phyloP scores from a whole-genome alignment of 2,329 filamentous ascomycete genomes.

The Colletotrichum nymphaeae region DNA sequence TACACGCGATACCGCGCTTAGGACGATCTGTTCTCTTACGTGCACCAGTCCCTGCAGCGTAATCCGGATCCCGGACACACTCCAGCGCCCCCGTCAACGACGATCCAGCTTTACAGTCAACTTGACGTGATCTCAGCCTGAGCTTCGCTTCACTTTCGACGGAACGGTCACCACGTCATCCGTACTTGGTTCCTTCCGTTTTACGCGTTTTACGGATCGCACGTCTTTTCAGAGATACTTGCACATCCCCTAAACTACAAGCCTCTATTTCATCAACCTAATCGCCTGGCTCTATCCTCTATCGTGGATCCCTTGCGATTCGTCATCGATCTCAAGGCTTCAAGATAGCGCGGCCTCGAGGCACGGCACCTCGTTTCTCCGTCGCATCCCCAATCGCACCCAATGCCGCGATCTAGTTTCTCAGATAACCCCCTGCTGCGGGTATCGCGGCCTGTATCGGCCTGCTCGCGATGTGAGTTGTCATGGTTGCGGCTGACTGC shows the following conservation, averaged over 20 bases:
- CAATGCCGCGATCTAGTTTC: constrained; percentile 60
- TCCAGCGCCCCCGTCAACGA: neutral
- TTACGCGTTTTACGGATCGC: neutral
- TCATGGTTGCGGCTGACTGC: constrained; percentile 31
- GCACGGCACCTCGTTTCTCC: constrained; percentile 19
- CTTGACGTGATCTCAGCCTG: neutral
- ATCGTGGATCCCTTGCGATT: neutral
- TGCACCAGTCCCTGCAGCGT: constrained; percentile 7
- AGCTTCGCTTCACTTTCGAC: neutral
- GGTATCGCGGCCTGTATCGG: constrained; percentile 83
- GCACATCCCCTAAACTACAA: neutral
- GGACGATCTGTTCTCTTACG: constrained; percentile 1
- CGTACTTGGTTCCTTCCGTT: neutral
- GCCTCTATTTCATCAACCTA: neutral
- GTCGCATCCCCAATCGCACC: constrained; percentile 11
- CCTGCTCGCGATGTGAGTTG: constrained; percentile 78
- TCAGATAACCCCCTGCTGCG: constrained; percentile 70
- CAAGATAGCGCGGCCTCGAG: constrained; percentile 15
- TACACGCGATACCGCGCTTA: constrained; percentile 27
- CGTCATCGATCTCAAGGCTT: neutral
- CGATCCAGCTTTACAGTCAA: neutral
- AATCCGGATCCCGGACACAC: neutral
- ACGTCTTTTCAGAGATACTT: neutral
- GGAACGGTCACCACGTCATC: neutral
- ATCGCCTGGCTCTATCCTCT: neutral